phyloP scores from a whole-genome alignment of 192 early-diverging fungal genomes.

The Lobosporangium transversale region DNA sequence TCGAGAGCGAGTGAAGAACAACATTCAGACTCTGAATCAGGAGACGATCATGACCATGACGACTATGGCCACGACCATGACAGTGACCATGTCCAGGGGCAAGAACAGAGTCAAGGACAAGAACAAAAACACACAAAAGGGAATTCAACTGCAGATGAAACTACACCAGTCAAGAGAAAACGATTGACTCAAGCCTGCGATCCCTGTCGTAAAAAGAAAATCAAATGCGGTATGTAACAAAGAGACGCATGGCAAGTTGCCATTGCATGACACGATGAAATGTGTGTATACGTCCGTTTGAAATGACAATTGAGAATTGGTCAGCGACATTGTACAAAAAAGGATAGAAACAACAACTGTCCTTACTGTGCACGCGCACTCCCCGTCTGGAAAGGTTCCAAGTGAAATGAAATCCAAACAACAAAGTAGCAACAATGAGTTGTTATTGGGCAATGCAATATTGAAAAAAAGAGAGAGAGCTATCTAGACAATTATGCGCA shows the following conservation, averaged over 20 bases:
- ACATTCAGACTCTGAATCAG: slow-evolving; percentile 31
- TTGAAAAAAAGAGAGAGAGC: not conserved
- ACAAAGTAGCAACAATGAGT: no score
- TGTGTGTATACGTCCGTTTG: no score
- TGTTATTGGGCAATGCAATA: no score
- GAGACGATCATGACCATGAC: slow-evolving; percentile 34
- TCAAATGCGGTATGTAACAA: slow-evolving; percentile 53
- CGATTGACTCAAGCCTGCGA: slow-evolving; percentile 78
- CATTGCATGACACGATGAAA: no score
- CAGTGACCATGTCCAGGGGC: slow-evolving; percentile 9
- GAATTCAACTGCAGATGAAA: slow-evolving; percentile 12
- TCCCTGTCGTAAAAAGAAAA: slow-evolving; percentile 79
- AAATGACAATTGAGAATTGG: slow-evolving; percentile 16
- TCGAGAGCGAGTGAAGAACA: slow-evolving; percentile 1
- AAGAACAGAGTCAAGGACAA: slow-evolving; percentile 21
- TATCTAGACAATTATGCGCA: no score
- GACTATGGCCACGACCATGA: slow-evolving; percentile 15
- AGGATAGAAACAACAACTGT: not conserved
- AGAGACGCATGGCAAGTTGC: no score
- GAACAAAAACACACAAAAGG: slow-evolving; percentile 12
- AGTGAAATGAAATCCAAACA: no score
- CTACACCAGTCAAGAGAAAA: slow-evolving; percentile 62
- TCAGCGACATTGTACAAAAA: slow-evolving; percentile 21
- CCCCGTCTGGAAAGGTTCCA: no score
- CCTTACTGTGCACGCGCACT: no score